Percentiles rank a stretch among this genome's conserved stretches.
phyloP scores from a whole-genome alignment of 2,329 filamentous ascomycete species.

The Aspergillus caelatus region DNA sequence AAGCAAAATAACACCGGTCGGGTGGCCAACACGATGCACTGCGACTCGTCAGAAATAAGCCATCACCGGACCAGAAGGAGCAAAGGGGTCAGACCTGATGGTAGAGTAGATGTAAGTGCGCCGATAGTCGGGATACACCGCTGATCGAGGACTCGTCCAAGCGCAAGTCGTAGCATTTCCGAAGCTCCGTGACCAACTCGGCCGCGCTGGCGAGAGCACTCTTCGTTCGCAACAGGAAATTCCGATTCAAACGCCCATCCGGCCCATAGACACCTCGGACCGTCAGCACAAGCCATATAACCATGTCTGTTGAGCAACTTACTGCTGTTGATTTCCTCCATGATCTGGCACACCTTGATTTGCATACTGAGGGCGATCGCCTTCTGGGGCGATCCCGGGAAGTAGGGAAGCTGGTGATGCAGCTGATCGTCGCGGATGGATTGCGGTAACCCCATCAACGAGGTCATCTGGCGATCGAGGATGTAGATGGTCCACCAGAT shows the following conservation, averaged over 20 bases:
- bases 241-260: constrained; percentile 40
- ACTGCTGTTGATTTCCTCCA: constrained; percentile 51
- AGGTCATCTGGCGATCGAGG: constrained; percentile 57
- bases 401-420: constrained; percentile 50
- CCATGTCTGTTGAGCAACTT: constrained; percentile 17
- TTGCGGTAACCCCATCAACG: constrained; percentile 56
- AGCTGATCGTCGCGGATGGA: constrained; percentile 57
- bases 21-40: constrained; percentile 47
- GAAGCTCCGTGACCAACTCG: constrained; percentile 45
- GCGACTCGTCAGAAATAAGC: neutral
- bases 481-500: constrained; percentile 61
- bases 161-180: constrained; percentile 40
- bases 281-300: neutral
- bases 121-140: constrained; percentile 47
- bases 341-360: constrained; percentile 50
- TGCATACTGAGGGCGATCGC: constrained; percentile 49
- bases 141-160: constrained; percentile 36
- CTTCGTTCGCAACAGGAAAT: constrained; percentile 45
- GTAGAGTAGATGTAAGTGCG: constrained; percentile 44
- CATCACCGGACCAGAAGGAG: neutral
- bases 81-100: constrained; percentile 38
- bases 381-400: constrained; percentile 42
- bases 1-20: constrained; percentile 50
- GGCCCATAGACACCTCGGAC: constrained; percentile 46
- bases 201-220: constrained; percentile 43